Base-by-base conservation (phyloP, 306 rosid genomes). In the Amphicarpaea edgeworthii region DNA sequence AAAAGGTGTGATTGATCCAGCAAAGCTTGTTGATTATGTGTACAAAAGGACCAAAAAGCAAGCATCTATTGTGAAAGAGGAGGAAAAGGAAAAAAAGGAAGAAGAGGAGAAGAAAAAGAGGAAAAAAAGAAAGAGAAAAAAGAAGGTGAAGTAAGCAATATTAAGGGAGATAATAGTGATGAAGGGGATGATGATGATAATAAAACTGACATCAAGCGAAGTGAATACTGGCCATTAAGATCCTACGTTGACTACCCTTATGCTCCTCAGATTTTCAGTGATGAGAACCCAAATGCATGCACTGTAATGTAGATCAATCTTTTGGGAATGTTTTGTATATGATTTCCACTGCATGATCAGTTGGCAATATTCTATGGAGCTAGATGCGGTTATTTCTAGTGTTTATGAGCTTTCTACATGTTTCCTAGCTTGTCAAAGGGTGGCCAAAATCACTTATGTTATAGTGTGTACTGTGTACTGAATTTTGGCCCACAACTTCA, bases 211-310 rank as follows among this genome's bases (percentile, higher is more conserved):
- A 58, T 90, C 40, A 88, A 85, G 79, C 68, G 77, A 17, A 92
- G 84, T 9, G 93, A 92, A 54, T 79, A 90, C 37, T 85, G 85
- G 90, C 96, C 97, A 15, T 50, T 88, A 24, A 86, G 43, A 75
- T 28, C 72, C 83, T 85, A 85, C 51, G 77, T 84, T 1, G 62
- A 55, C 62, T 84, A 85, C 47, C 81, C 85, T 3, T 85, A 88
- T 80, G 78, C 69, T 20, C 82, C 89, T 19, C 85, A 87, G 82
- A 71, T 95, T 57, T 92, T 95, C 90, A 95, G 98, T 37, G 98
- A 95, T 58, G 98, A 95, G 57, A 95, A 95, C 64, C 97, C 98
- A 17, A 87, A 92, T 77, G 97, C 96, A 3, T 95, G 98, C 79
- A 87, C 89, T 50, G 73, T 92, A 43, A 95, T 95, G 95, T 94